These are phyloP conservation scores for Solanum hybrid DNA, from an alignment of 305 asterid species.

Conservation along the genomic window DNA sequence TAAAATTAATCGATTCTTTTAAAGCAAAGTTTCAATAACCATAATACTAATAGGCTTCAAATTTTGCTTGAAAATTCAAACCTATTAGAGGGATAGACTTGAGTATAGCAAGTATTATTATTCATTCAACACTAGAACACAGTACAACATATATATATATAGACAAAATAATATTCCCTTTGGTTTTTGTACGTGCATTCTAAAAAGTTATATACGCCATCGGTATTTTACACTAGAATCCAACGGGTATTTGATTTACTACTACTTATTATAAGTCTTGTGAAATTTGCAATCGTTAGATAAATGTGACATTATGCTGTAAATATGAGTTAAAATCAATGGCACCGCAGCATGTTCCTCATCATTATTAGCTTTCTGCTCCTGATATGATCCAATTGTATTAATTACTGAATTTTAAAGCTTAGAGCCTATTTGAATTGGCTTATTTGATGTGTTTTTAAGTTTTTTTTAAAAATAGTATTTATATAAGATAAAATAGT, in stretches of 20 bases:
- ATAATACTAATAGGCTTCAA: neutral
- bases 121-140: neutral
- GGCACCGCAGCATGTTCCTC: neutral
- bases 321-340: neutral
- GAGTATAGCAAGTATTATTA: neutral
- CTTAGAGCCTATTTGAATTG: neutral
- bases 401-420: no score
- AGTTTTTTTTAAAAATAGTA: no score
- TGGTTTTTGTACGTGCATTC: neutral
- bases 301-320: neutral
- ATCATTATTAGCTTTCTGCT: neutral
- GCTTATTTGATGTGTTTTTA: no score
- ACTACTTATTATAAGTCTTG: neutral
- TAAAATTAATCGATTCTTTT: neutral
- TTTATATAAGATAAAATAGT: neutral
- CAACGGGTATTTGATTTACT: neutral
- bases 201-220: neutral
- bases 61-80: neutral
- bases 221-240: neutral
- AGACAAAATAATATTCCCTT: neutral
- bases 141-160: neutral
- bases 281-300: neutral
- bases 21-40: neutral
- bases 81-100: conserved; percentile 69
- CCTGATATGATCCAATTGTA: neutral